These are phyloP conservation scores for Aspergillus melleus DNA, from an alignment of 2,329 filamentous ascomycete genomes.

Conservation along the genomic window DNA sequence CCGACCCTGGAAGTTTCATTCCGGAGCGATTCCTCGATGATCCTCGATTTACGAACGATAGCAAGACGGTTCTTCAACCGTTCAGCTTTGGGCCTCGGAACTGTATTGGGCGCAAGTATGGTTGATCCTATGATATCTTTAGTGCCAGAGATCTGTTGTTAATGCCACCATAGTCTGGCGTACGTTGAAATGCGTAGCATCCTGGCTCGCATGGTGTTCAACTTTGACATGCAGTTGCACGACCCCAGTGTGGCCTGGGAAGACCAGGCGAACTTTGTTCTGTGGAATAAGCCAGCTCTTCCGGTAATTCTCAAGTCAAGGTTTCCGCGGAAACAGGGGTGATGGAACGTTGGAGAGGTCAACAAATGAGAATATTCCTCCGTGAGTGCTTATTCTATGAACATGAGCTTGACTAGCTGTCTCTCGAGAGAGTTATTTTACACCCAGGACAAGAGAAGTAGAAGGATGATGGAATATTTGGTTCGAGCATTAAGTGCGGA, in stretches of 20 bases:
- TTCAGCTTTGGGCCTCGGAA: constrained; percentile 53
- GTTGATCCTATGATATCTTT: too few relatives aligned
- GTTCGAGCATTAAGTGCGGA: too few relatives aligned
- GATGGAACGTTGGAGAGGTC: too few relatives aligned
- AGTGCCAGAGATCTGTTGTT: background rate
- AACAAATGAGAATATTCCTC: too few relatives aligned
- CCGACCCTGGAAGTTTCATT: constrained; percentile 45
- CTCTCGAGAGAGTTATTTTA: too few relatives aligned
- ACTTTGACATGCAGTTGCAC: constrained; percentile 49
- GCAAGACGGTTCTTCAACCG: constrained; percentile 48
- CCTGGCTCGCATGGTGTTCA: constrained; percentile 49
- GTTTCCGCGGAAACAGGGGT: background rate
- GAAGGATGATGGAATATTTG: too few relatives aligned
- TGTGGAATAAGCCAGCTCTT: constrained; percentile 42
- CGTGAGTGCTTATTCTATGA: too few relatives aligned
- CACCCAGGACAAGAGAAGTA: too few relatives aligned
- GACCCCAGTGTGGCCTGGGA: constrained; percentile 43
- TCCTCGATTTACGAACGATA: constrained; percentile 43
- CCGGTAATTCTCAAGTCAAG: background rate
- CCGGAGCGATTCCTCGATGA: constrained; percentile 45
- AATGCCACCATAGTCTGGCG: constrained; percentile 41
- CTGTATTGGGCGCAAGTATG: constrained; percentile 54
- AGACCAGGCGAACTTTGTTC: constrained; percentile 39
- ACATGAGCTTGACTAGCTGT: too few relatives aligned
- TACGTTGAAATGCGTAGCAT: constrained; percentile 54